Base-by-base conservation (phyloP, 176 grass and related monocot species). In the Triticum monococcum region DNA sequence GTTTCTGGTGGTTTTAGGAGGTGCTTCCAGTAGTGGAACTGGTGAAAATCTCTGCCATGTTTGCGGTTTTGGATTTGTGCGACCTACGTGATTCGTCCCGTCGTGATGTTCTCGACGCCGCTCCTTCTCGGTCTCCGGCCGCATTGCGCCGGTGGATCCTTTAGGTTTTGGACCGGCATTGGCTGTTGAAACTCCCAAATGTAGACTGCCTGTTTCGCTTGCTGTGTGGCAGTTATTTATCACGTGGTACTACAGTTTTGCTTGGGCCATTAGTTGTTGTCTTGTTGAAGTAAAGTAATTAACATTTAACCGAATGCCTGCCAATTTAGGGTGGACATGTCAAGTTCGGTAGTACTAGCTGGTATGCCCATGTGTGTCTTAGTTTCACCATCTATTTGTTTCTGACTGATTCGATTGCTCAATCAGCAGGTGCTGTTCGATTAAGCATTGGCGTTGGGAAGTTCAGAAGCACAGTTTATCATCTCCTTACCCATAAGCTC, bases 391-490 rank as follows among this genome's bases (percentile, higher is more conserved):
- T 35, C 36, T 12, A 25, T 56, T 57, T 26, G 1, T 35, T 52
- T 77, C 38, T 66, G 78, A 31, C 61, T 12, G 31, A 64, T 64
- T 50, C 12, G 73, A 35, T 66, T 84, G 12, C 71, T 84, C 59
- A 50, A 31, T 9, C 10, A 2, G 13, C 62, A 78, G 72, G 60
- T 46, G 17, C 3, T 8, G 12, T 40, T 83, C 8, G 30, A 72
- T 72, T 73, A 60, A 30, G 8, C 23, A 30, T 62, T 63, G 9
- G 3, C 31, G 5, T 60, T 71, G 62, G 18, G 18, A 74, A 45
- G 33, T 74, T 84, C 30, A 1, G 35, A 43, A 61, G 36, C 41
- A 30, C 52, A 45, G 62, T 73, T 62, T 1, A 0, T 48, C 35
- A 28, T 43, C 2, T 9, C 14, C 22, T 4, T 60, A 41, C n/a